phyloP scores from a whole-genome alignment of 345 rosid genomes.

The Sisymbrium altissimum region DNA sequence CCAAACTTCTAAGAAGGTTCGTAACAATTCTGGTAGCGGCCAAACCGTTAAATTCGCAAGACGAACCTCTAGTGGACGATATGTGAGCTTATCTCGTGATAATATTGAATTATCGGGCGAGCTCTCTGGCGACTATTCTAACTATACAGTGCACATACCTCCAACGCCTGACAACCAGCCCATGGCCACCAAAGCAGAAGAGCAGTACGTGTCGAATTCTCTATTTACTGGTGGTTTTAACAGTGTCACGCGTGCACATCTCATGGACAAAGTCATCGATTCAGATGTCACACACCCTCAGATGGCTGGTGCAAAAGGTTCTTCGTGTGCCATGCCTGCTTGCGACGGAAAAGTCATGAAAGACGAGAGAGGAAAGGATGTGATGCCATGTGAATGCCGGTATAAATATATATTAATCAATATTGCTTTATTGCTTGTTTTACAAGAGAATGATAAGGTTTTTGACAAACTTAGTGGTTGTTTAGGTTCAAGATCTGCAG shows the following conservation, averaged over 20 bases:
- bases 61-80: conserved; percentile 90
- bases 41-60: conserved; percentile 89
- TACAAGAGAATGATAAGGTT: background rate
- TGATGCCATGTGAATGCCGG: conserved; percentile 92
- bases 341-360: conserved; percentile 91
- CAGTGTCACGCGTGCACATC: conserved; percentile 88
- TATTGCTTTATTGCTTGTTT: background rate
- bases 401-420: conserved; percentile 13
- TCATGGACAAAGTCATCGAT: conserved; percentile 96
- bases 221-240: conserved; percentile 94
- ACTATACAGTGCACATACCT: conserved; percentile 93
- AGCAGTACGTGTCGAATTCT: conserved; percentile 88
- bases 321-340: conserved; percentile 80
- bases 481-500: conserved; percentile 89
- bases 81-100: conserved; percentile 80
- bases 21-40: conserved; percentile 55
- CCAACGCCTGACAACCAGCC: conserved; percentile 94
- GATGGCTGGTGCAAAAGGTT: conserved; percentile 89
- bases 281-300: conserved; percentile 94
- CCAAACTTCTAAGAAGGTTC: conserved; percentile 64
- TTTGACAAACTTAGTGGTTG: conserved; percentile 9
- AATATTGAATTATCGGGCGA: conserved; percentile 88
- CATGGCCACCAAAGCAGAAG: conserved; percentile 78
- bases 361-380: conserved; percentile 84
- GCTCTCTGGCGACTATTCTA: conserved; percentile 69